Evolutionary conservation across 345 rosid genomes (phyloP).

Genomic region (Mallotus nudiflorus): DNA sequence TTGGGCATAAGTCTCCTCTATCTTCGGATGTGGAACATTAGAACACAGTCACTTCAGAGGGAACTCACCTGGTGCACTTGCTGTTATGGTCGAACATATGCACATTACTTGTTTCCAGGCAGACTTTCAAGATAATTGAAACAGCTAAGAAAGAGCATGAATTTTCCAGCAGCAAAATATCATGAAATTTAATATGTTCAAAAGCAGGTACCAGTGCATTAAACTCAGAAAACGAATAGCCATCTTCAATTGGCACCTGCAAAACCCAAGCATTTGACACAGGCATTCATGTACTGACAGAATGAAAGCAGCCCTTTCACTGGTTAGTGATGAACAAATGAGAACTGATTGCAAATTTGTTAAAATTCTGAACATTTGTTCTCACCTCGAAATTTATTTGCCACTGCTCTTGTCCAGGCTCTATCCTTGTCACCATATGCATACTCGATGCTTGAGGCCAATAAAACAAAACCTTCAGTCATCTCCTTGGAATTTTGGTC

Average conservation of each 20-base stretch:
- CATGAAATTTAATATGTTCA: not conserved
- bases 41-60: not conserved
- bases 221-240: not conserved
- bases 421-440: conserved; percentile 79
- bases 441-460: conserved; percentile 73
- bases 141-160: no score
- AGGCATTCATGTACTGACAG: not conserved
- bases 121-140: not conserved
- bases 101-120: not conserved
- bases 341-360: conserved; percentile 6
- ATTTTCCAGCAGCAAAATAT: not conserved
- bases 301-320: conserved; percentile 3
- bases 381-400: conserved; percentile 65
- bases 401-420: conserved; percentile 81
- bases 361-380: conserved; percentile 22
- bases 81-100: not conserved
- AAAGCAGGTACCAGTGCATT: not conserved
- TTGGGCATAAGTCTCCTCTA: not conserved
- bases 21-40: not conserved
- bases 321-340: not conserved
- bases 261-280: not conserved
- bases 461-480: conserved; percentile 57
- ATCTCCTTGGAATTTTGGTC: conserved; percentile 25
- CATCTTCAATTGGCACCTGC: conserved; percentile 8
- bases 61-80: not conserved